These are phyloP conservation scores for Nowakowskiella sp. DNA, from an alignment of 192 early-diverging fungal species.

Conservation along the genomic window DNA sequence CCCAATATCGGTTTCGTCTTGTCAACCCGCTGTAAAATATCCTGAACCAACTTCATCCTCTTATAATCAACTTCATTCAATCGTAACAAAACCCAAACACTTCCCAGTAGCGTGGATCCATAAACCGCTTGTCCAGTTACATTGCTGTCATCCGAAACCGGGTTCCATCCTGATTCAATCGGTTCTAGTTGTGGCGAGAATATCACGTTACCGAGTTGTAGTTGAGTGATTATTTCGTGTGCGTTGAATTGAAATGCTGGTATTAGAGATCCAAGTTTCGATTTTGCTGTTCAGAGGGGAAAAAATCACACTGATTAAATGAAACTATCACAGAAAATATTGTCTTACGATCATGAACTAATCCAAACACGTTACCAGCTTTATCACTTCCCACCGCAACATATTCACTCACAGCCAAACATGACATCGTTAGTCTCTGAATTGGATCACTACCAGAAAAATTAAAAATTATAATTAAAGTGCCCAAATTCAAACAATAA, in stretches of 20 bases:
- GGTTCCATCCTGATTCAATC: background rate
- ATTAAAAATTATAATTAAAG: background rate
- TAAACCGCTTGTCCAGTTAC: slow-evolving; percentile 7
- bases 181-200: background rate
- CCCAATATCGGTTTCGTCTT: slow-evolving; percentile 15
- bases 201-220: background rate
- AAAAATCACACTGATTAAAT: background rate
- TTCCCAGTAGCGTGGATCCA: slow-evolving; percentile 9
- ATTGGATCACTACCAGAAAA: slow-evolving; percentile 15
- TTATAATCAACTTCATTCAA: background rate
- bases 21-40: background rate
- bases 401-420: slow-evolving; percentile 12
- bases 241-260: background rate
- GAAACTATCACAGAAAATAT: background rate
- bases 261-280: background rate
- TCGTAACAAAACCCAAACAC: slow-evolving; percentile 12
- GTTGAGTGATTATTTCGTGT: background rate
- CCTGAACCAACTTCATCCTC: slow-evolving; percentile 1
- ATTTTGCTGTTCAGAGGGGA: too few relatives aligned
- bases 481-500: background rate
- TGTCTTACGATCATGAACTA: background rate
- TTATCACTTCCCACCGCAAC: slow-evolving; percentile 14
- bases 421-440: slow-evolving; percentile 6
- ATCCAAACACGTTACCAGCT: slow-evolving; percentile 16
- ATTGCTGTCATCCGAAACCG: too few relatives aligned